A percentile compares a stretch with the other conserved stretches of the same genome.
These are phyloP conservation scores for Cyberlindnera mycetangii DNA, from an alignment of 805 yeast genomes.

Conservation along the genomic window DNA sequence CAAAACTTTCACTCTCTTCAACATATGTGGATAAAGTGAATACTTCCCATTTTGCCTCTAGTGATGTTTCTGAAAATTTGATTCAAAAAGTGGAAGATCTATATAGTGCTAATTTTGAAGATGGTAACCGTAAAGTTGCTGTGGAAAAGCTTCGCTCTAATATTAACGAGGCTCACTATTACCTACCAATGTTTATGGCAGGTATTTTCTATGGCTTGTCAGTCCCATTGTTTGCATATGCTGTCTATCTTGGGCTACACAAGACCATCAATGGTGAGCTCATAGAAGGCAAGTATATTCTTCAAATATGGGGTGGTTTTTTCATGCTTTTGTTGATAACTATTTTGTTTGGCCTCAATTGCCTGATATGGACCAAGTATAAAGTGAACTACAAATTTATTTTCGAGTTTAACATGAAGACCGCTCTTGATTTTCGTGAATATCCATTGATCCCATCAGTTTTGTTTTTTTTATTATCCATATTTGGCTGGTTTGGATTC, in stretches of 20 bases:
- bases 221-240: slow-evolving; percentile 62
- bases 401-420: slow-evolving; percentile 77
- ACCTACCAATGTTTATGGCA: slow-evolving; percentile 47
- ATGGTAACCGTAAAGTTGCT: slow-evolving; percentile 64
- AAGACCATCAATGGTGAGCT: slow-evolving; percentile 39
- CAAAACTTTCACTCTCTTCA: slow-evolving; percentile 41
- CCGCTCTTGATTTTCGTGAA: slow-evolving; percentile 63
- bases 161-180: slow-evolving; percentile 35
- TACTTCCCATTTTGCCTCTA: slow-evolving; percentile 53
- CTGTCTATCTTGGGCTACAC: slow-evolving; percentile 49
- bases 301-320: slow-evolving; percentile 95
- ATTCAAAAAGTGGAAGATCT: slow-evolving; percentile 62
- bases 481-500: slow-evolving; percentile 77
- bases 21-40: slow-evolving; percentile 59
- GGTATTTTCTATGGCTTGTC: slow-evolving; percentile 73
- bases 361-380: slow-evolving; percentile 67
- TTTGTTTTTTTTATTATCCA: slow-evolving; percentile 50
- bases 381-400: slow-evolving; percentile 89
- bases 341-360: slow-evolving; percentile 62
- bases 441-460: slow-evolving; percentile 63
- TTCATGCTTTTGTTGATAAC: slow-evolving; percentile 60
- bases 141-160: slow-evolving; percentile 63
- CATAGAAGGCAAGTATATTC: slow-evolving; percentile 55
- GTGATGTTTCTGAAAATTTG: slow-evolving; percentile 65
- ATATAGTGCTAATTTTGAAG: slow-evolving; percentile 63